Evolutionary conservation across 345 rosid species (phyloP).

Genomic region (Sonneratia alba): DNA sequence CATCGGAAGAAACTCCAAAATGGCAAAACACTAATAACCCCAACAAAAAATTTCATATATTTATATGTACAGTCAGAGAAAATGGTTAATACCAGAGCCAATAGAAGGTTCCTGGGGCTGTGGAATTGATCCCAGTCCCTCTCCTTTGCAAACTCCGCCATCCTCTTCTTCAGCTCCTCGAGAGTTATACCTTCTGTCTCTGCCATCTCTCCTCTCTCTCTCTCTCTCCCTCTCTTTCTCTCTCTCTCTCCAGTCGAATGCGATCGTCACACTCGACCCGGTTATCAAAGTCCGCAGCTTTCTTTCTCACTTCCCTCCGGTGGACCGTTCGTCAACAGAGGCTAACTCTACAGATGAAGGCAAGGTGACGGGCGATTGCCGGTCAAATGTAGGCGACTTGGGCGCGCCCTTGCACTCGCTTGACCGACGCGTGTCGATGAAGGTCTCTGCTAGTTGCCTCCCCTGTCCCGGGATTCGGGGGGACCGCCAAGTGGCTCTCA

Average conservation of each 20-base stretch:
- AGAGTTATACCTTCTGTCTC: conserved; percentile 21
- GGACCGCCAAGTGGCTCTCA: background rate
- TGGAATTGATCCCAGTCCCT: conserved; percentile 50
- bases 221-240: too few relatives aligned
- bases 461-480: conserved; percentile 1
- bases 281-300: background rate
- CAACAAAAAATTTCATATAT: background rate
- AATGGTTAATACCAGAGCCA: conserved; percentile 26
- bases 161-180: conserved; percentile 24
- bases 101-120: conserved; percentile 45
- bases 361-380: conserved; percentile 7
- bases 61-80: background rate
- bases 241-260: too few relatives aligned
- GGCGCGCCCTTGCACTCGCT: background rate
- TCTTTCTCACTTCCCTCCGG: background rate
- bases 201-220: conserved; percentile 3
- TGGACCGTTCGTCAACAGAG: too few relatives aligned
- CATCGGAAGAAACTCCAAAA: background rate
- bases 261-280: background rate
- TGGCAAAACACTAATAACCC: background rate
- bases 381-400: background rate
- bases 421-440: conserved; percentile 7
- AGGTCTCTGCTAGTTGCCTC: background rate
- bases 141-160: conserved; percentile 39
- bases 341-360: background rate